Conservation (phyloP, 805 yeast genomes). For the Debaryomyces maramus region DNA sequence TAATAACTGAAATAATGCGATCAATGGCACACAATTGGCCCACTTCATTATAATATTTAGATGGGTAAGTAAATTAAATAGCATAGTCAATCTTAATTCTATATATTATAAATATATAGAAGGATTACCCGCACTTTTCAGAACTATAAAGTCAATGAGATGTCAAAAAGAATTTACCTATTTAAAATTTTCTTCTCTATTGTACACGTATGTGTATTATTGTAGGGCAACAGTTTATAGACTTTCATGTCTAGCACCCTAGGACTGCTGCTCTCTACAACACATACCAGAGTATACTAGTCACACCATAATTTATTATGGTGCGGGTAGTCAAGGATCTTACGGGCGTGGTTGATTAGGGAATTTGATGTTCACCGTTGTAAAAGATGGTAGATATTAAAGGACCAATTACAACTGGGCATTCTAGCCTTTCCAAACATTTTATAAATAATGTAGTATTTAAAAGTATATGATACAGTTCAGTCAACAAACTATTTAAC, state of each 20-base stretch:
- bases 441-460: conserved; percentile 1
- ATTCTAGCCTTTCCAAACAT: conserved; percentile 47
- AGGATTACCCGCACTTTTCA: conserved; percentile 8
- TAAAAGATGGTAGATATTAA: background rate
- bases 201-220: conserved; percentile 50
- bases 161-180: background rate
- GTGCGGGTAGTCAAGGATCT: conserved; percentile 40
- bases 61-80: too few relatives aligned
- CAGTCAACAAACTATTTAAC: conserved; percentile 2
- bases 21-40: background rate
- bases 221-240: conserved; percentile 44
- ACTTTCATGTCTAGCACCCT: conserved; percentile 20
- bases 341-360: conserved; percentile 38
- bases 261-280: conserved; percentile 51
- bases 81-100: too few relatives aligned
- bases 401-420: conserved; percentile 27
- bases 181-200: conserved; percentile 24
- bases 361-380: background rate
- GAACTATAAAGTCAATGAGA: background rate
- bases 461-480: background rate
- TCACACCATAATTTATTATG: conserved; percentile 12
- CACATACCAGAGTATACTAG: conserved; percentile 48
- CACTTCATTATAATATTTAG: background rate
- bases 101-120: background rate
- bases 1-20: background rate